Base-by-base conservation (phyloP, 2,329 filamentous ascomycete species). In the Verticillium nubilum region DNA sequence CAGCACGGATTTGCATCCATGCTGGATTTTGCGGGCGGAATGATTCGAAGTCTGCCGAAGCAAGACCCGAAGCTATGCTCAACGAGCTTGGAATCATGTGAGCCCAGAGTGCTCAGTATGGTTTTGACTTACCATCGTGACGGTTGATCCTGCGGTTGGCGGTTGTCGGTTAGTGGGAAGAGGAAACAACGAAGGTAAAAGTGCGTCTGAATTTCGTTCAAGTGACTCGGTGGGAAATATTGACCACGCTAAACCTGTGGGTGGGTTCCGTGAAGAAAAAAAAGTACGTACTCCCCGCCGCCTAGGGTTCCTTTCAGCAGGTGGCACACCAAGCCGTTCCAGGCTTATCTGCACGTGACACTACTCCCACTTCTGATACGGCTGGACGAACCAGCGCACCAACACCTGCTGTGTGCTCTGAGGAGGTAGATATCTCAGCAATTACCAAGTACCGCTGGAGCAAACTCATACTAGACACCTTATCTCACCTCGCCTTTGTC, bases 201-300 rank as follows among this genome's bases (percentile, higher is more conserved):
- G 42, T 50, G 42, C 42, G 42, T 10, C n/a, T 9, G 42, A 50
- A 50, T 50, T 50, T 50, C 25, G 19, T 10, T 50, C 42, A 25
- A 50, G 42, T 50, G 42, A 50, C 42, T 50, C 13, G 42, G 42
- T 50, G 42, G 42, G 42, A 50, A 50, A 50, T 50, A 50, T 50
- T 50, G n/a, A 50, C 19, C 12, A 10, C 42, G 42, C 42, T 50
- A 50, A 50, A 50, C 19, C 42, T 50, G 42, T 50, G 42, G 42
- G 42, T 50, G 42, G 42, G 42, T 23, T 50, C 42, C 3, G 7
- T 2, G 10, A 19, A 19, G 42, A 50, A 64, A 67, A 66, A 67
- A 70, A 67, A 67, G 65, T 52, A 53, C 57, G 60, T 62, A 58
- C 31, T 26, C 3, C n/a, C 31, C 23, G 23, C 29, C 13, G 29